These are phyloP conservation scores for Beta macrorhiza DNA, from an alignment of 179 eudicot genomes.

Conservation along the genomic window DNA sequence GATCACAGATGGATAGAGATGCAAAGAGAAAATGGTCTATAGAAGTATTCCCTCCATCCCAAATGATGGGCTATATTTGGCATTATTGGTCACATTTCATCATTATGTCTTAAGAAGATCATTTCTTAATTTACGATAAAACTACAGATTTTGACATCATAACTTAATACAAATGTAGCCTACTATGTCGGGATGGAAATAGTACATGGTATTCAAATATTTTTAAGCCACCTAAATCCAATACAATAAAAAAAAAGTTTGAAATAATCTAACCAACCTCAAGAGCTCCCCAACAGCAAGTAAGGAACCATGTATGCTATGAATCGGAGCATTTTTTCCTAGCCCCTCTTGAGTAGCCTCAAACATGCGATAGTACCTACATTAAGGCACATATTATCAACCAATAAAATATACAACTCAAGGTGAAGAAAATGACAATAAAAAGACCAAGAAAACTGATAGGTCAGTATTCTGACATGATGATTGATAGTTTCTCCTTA, in stretches of 20 bases:
- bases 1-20: too few species aligned
- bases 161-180: background rate
- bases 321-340: conserved; percentile 89
- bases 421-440: background rate
- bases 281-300: conserved; percentile 96
- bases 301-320: conserved; percentile 95
- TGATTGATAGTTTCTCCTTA: background rate
- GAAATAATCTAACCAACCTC: conserved; percentile 52
- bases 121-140: too few species aligned
- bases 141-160: too few species aligned
- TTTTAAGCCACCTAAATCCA: too few species aligned
- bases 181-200: background rate
- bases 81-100: too few species aligned
- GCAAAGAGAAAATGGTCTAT: too few species aligned
- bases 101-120: too few species aligned
- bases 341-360: conserved; percentile 98
- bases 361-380: conserved; percentile 96
- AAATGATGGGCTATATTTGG: too few species aligned
- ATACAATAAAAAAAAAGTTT: too few species aligned
- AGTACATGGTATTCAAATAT: background rate
- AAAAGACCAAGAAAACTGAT: background rate
- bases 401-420: background rate
- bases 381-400: conserved; percentile 1
- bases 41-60: too few species aligned
- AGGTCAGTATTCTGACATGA: background rate